These are phyloP conservation scores for Tilletia walkeri DNA, from an alignment of 1,284 basidiomycete genomes.

Conservation along the genomic window DNA sequence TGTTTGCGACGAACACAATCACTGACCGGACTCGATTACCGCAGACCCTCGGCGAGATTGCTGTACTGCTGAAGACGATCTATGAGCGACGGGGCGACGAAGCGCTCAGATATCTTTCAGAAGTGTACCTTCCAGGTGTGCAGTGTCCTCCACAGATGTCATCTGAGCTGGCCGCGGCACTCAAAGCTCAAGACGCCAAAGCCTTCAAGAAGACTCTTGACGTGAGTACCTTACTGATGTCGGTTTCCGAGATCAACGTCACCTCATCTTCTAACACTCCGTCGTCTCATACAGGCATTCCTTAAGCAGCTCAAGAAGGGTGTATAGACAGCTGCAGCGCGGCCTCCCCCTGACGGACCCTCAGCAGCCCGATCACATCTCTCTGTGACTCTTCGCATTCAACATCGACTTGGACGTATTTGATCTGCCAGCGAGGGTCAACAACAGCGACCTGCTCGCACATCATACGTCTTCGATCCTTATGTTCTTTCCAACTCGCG, in stretches of 20 bases:
- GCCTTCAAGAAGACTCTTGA: conserved; percentile 62
- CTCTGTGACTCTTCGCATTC: background rate
- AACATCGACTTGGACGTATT: background rate
- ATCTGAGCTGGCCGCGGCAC: conserved; percentile 64
- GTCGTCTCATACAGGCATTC: background rate
- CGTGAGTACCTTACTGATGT: background rate
- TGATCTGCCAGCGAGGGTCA: background rate
- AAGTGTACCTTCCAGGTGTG: conserved; percentile 80
- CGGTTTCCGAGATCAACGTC: background rate
- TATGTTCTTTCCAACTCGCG: too few species aligned
- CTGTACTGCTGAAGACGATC: conserved; percentile 71
- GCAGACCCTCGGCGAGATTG: conserved; percentile 83
- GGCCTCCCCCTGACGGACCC: too few species aligned
- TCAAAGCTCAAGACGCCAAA: conserved; percentile 65
- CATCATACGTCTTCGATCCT: too few species aligned
- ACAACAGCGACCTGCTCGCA: background rate
- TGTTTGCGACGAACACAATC: background rate
- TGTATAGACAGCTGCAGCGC: too few species aligned
- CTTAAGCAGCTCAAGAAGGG: conserved; percentile 4
- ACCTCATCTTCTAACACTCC: too few species aligned
- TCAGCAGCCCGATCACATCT: background rate
- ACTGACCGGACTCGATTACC: background rate
- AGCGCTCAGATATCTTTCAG: conserved; percentile 75
- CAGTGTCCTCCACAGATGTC: conserved; percentile 78
- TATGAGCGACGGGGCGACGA: conserved; percentile 77